Conservation (phyloP, 2,329 filamentous ascomycete genomes). For the Penicillium sumatraense region DNA sequence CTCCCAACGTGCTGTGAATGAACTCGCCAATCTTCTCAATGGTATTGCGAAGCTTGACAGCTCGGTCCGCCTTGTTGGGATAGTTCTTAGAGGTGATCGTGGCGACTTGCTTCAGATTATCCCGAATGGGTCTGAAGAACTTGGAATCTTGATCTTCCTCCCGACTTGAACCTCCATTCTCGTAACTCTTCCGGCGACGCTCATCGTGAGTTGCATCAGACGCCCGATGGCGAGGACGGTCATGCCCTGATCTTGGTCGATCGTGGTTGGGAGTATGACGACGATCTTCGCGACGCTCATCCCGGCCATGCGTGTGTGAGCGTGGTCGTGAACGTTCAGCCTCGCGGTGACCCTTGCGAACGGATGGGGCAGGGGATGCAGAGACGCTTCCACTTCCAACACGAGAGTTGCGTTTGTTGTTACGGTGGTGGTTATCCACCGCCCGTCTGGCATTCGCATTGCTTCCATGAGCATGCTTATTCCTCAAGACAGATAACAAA, state of each 20-base stretch:
- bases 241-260: conserved; percentile 41
- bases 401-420: conserved; percentile 74
- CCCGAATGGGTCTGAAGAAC: conserved; percentile 53
- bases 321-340: conserved; percentile 47
- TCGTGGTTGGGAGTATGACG: conserved; percentile 48
- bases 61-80: conserved; percentile 49
- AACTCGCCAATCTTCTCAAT: conserved; percentile 53
- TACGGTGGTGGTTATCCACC: conserved; percentile 91
- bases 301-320: conserved; percentile 47
- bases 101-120: conserved; percentile 49
- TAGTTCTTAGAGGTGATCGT: conserved; percentile 52
- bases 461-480: conserved; percentile 73
- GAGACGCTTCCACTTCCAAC: conserved; percentile 46
- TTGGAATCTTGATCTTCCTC: conserved; percentile 46
- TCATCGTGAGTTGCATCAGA: conserved; percentile 42
- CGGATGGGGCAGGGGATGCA: conserved; percentile 50
- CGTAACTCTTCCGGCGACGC: conserved; percentile 41
- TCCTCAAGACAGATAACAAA: conserved; percentile 89
- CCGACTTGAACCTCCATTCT: conserved; percentile 40
- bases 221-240: conserved; percentile 37
- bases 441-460: conserved; percentile 72
- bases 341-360: conserved; percentile 49
- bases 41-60: conserved; percentile 47
- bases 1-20: conserved; percentile 45
- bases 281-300: conserved; percentile 43